These are phyloP conservation scores for Kingdonia uniflora DNA, from an alignment of 164 flowering plant species.

Conservation along the genomic window DNA sequence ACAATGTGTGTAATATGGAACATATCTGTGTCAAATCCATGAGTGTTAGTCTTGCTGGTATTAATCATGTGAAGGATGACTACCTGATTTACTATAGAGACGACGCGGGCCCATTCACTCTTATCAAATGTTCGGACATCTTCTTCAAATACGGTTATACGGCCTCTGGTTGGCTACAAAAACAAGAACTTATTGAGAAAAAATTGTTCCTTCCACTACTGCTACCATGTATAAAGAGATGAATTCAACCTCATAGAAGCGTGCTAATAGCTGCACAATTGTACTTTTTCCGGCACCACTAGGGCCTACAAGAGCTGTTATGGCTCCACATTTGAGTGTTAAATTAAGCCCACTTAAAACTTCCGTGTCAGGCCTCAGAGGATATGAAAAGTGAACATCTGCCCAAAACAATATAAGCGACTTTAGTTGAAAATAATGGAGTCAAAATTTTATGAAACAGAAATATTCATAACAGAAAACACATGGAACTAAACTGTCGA, in stretches of 20 bases:
- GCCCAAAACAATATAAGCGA: conserved; percentile 11
- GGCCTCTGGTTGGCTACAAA: conserved; percentile 84
- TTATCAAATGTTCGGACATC: conserved; percentile 92
- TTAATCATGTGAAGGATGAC: no score
- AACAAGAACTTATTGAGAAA: not conserved
- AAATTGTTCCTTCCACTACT: not conserved
- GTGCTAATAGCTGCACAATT: conserved; percentile 88
- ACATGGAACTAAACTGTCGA: not conserved
- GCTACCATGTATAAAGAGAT: not conserved
- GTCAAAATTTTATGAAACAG: not conserved
- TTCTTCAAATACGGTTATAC: conserved; percentile 81
- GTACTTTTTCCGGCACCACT: conserved; percentile 99
- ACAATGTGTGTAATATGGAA: no score
- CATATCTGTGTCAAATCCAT: no score
- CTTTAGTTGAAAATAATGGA: not conserved
- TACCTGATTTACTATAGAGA: conserved; percentile 93
- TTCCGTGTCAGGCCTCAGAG: conserved; percentile 80
- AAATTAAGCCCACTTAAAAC: conserved; percentile 62
- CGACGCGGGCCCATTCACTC: conserved; percentile 89
- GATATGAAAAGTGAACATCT: conserved; percentile 94
- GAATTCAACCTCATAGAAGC: conserved; percentile 78
- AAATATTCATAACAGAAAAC: not conserved
- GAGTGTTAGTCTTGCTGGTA: no score
- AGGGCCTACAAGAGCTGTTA: conserved; percentile 90
- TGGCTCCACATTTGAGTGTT: conserved; percentile 62